Evolutionary conservation across 345 rosid genomes (phyloP).

Genomic region (Syzygium oleosum): DNA sequence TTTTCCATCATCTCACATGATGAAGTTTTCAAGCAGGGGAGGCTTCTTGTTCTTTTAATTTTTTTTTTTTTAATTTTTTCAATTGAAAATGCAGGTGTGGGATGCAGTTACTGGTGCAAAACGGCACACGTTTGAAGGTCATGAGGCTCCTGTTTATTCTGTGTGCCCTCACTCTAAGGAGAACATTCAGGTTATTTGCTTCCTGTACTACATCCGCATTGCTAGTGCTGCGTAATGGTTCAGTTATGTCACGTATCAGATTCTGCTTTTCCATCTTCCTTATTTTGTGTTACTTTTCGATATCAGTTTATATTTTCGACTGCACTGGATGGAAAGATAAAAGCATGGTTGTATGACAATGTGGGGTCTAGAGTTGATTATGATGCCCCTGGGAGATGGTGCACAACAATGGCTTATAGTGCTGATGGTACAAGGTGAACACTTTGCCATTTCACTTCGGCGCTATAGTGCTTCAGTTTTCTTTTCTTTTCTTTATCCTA

Average conservation of each 20-base stretch:
- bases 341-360: constrained; percentile 83
- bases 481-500: not conserved
- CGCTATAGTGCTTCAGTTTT: not conserved
- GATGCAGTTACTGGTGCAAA: constrained; percentile 27
- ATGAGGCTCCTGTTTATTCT: constrained; percentile 54
- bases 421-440: constrained; percentile 74
- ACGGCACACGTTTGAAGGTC: constrained; percentile 37
- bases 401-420: constrained; percentile 78
- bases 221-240: not conserved
- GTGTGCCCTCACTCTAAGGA: constrained; percentile 43
- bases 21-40: not conserved
- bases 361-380: constrained; percentile 82
- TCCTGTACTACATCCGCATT: not conserved
- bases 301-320: constrained; percentile 82
- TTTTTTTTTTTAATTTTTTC: not conserved
- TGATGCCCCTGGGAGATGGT: constrained; percentile 82
- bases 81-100: constrained; percentile 28
- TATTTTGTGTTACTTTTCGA: not conserved
- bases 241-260: not conserved
- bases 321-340: constrained; percentile 82
- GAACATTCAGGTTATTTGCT: constrained; percentile 24
- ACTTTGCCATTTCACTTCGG: not conserved
- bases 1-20: not conserved
- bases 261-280: not conserved
- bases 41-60: not conserved